These are phyloP conservation scores for Diaporthe vexans DNA, from an alignment of 2,329 filamentous ascomycete species.

Conservation along the genomic window DNA sequence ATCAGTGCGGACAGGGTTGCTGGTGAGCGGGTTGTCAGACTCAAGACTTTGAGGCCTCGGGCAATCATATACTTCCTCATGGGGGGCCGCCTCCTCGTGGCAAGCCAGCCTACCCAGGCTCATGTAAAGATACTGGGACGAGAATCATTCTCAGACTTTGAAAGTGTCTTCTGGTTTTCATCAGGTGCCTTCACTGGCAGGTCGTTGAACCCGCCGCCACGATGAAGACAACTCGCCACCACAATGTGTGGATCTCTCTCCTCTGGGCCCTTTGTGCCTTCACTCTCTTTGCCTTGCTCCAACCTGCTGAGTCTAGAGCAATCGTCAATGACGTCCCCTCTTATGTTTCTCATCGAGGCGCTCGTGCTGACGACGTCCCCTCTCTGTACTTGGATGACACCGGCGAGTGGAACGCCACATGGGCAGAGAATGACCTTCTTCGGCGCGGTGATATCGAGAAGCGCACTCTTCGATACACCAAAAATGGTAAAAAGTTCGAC, in stretches of 20 bases:
- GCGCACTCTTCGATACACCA: neutral
- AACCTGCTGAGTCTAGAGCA: neutral
- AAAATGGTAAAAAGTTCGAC: neutral
- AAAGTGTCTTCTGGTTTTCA: neutral
- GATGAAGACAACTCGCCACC: neutral
- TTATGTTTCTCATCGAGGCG: neutral
- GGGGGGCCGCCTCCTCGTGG: neutral
- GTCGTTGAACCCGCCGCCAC: neutral
- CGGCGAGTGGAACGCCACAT: neutral
- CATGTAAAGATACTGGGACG: neutral
- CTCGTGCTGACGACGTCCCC: neutral
- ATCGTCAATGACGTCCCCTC: neutral
- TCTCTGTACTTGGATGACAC: neutral
- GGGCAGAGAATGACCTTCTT: neutral
- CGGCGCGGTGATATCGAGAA: neutral
- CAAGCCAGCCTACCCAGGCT: neutral
- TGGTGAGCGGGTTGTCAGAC: neutral
- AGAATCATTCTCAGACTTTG: neutral
- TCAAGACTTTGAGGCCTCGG: neutral
- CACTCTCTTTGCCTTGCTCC: neutral
- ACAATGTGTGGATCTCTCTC: neutral
- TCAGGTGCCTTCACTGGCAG: neutral
- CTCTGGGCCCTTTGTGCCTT: neutral
- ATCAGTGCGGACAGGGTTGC: neutral
- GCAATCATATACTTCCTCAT: neutral